Base-by-base conservation (phyloP, 2,329 filamentous ascomycete species). In the Chrysoporthe austroafricana region DNA sequence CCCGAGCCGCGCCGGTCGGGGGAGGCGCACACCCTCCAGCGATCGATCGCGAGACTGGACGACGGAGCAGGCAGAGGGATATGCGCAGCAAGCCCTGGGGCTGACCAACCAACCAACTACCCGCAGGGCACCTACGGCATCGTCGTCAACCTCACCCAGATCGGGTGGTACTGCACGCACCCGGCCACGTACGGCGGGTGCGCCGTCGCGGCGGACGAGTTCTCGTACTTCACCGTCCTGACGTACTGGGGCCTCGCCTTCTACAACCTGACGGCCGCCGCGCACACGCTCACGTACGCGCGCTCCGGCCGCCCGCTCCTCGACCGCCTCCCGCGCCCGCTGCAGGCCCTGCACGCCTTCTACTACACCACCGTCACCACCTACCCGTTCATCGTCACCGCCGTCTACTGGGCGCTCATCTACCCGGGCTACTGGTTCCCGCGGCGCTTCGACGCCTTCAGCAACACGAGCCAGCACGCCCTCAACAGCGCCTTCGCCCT, bases 201-300 rank as follows among this genome's bases (percentile, higher is more conserved):
- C 75, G 71, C 75, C 44, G 75, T 74, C 1, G 85, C 86, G 36
- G 80, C 82, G 63, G 78, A 82, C 58, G 85, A 84, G 58, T 96
- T 96, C 81, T 92, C 89, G 73, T 96, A 88, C 83, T 96, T 97
- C 82, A 96, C 93, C 39, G 83, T 89, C 74, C 82, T 96, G 68
- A 92, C 91, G 11, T 96, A 90, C 83, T 96, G 91, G 54, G 92
- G 92, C 1, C 80, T 95, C 46, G 89, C 86, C 34, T 95, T 94
- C 80, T 97, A 96, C 83, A 90, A 90, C 76, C 82, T 89, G 66
- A 81, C 90, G 74, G 84, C 90, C 1, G 83, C 90, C 21, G 70
- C 87, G 21, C 92, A 96, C 81, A 93, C 91, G 6, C 80, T 87
- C 63, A 84, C 83, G 60, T 96, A 95, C 79, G 85, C 86, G 14